Evolutionary conservation across 2,329 filamentous ascomycete species (phyloP), one percentile per base, ranked within the genome.

Genomic region (Zarea fungicola): DNA sequence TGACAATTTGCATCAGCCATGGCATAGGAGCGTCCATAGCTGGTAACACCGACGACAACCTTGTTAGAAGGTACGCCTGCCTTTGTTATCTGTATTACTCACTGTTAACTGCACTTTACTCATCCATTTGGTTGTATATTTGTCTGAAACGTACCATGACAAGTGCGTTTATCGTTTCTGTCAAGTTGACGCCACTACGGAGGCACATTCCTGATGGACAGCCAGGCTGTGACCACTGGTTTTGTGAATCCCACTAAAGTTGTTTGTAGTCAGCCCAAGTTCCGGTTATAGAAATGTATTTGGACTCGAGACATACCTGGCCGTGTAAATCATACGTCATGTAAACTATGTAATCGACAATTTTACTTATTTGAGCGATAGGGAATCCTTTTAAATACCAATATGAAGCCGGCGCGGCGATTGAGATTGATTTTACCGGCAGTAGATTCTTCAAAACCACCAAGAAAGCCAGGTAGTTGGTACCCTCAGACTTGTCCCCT

Each of bases 181-280:
- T 70, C 25, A 58, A 29, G 53, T 71, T 71, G 19, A 70, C 58
- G 40, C 69, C 62, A 3, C 55, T 60, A 2, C 68, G 55, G 1
- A 67, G 54, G 35, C 63, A 66, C 50, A 58, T 60, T 3, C 63
- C 60, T 0, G 31, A 41, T 1, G 45, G 21, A 47, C 68, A 72
- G 8, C 63, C 65, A 3, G 52, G 23, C 6, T 45, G 47, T 1
- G 62, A 40, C 39, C 48, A 62, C 2, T 54, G 41, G 65, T 37
- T 47, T 9, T 41, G 16, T 6, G n/a, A 25, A 41, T 46, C 48
- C 66, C 50, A 58, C 42, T 29, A 14, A 8, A 8, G 14, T 8
- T 29, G 8, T 8, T 8, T 29, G 28, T 29, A 29, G 14, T n/a
- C 8, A 29, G 14, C 14, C 28, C 28, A 29, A 29, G 8, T 29